Conservation (phyloP, 345 rosid species). For the Clausena lansium region DNA sequence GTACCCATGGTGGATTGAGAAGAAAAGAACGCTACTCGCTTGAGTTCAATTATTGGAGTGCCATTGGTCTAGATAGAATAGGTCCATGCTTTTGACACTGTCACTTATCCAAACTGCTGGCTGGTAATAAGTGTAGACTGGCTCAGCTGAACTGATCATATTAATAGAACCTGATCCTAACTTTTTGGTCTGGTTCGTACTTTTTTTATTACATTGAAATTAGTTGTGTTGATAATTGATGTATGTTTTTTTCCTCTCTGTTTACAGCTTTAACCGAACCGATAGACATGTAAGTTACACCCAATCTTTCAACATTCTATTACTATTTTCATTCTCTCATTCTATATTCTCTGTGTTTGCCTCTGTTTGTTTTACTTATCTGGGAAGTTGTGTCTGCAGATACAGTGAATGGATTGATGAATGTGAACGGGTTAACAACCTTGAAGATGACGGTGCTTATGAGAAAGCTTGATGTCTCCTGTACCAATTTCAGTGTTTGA, state of each 20-base stretch:
- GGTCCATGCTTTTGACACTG: neutral
- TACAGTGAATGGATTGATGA: constrained; percentile 99
- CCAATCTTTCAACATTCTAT: neutral
- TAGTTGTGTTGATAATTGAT: neutral
- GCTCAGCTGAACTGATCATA: too few species aligned
- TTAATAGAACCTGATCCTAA: too few species aligned
- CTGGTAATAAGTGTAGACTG: neutral
- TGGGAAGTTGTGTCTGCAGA: constrained; percentile 35
- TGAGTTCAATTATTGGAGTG: neutral
- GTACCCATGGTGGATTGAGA: neutral
- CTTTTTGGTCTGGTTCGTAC: neutral
- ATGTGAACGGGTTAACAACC: constrained; percentile 73
- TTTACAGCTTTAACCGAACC: constrained; percentile 83
- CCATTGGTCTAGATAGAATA: neutral
- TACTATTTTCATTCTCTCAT: too few species aligned
- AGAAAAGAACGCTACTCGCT: neutral
- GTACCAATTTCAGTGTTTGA: neutral
- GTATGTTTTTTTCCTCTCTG: constrained; percentile 15
- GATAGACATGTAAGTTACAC: constrained; percentile 79
- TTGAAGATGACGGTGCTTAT: constrained; percentile 61
- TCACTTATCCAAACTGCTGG: neutral
- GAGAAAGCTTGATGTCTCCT: constrained; percentile 10
- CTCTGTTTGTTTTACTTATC: neutral
- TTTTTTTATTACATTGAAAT: neutral
- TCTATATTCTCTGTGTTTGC: neutral